Evolutionary conservation across 176 grass and related monocot species (phyloP).

Genomic region (Oryza glumipatula): DNA sequence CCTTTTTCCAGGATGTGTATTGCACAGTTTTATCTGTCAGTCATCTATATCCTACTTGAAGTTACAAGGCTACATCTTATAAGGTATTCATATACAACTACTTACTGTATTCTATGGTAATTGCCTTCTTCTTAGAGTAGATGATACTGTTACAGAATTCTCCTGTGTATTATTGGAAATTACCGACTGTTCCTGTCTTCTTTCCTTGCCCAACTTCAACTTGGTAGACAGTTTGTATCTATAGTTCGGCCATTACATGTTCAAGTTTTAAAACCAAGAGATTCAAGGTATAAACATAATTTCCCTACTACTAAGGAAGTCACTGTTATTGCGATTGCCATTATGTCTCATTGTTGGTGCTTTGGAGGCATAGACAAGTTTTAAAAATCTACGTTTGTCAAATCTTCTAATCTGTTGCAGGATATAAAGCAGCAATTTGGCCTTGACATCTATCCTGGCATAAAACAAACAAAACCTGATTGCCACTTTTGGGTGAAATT

Average conservation of each 20-base stretch:
- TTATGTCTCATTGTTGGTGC: background rate
- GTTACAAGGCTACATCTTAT: constrained; percentile 10
- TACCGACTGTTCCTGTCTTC: background rate
- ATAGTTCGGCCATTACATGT: background rate
- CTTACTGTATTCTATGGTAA: background rate
- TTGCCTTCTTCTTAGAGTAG: background rate
- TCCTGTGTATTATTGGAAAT: background rate
- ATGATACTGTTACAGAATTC: background rate
- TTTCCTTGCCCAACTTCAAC: constrained; percentile 12
- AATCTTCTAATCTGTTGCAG: constrained; percentile 3
- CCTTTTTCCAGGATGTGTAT: constrained; percentile 25
- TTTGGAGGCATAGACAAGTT: constrained; percentile 3
- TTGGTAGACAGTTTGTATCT: constrained; percentile 10
- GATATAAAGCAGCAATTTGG: constrained; percentile 3
- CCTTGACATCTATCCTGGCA: constrained; percentile 21
- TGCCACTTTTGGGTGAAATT: background rate
- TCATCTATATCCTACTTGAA: constrained; percentile 8
- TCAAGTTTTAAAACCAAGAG: constrained; percentile 5
- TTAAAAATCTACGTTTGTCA: constrained; percentile 6
- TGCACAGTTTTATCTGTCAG: background rate
- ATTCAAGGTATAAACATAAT: background rate
- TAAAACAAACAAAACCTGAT: constrained; percentile 22
- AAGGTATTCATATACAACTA: constrained; percentile 31
- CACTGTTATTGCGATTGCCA: background rate
- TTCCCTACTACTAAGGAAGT: background rate